These are phyloP conservation scores for Geranomyces variabilis DNA, from an alignment of 192 early-diverging fungal genomes.

Conservation along the genomic window DNA sequence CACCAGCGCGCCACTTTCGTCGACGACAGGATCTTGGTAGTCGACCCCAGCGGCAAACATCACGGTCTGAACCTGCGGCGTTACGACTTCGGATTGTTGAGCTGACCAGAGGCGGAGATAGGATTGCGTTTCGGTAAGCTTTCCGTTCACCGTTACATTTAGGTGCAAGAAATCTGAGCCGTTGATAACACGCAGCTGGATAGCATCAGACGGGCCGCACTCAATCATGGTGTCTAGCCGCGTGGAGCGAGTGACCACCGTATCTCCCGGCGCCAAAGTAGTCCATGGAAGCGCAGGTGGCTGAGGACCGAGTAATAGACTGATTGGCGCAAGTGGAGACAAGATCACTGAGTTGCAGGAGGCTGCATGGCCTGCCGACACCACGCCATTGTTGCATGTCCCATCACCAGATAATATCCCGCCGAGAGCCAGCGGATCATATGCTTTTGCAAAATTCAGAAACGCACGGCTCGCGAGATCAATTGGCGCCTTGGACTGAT, in stretches of 20 bases:
- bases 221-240: background rate
- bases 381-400: too few species aligned
- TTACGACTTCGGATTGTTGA: background rate
- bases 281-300: background rate
- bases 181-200: background rate
- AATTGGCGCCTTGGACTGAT: background rate
- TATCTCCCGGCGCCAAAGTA: constrained; percentile 1
- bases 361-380: too few species aligned
- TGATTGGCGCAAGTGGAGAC: too few species aligned
- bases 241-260: background rate
- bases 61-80: background rate
- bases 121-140: too few species aligned
- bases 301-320: background rate
- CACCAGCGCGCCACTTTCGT: background rate
- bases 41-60: background rate
- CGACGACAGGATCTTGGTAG: background rate
- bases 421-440: background rate
- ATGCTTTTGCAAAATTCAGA: background rate
- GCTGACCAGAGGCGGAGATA: background rate
- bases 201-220: background rate
- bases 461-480: background rate
- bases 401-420: too few species aligned
- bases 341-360: too few species aligned
- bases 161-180: too few species aligned
- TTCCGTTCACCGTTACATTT: too few species aligned